Evolutionary conservation across 2,329 filamentous ascomycete species (phyloP).

Genomic region (Laburnicola sp.): DNA sequence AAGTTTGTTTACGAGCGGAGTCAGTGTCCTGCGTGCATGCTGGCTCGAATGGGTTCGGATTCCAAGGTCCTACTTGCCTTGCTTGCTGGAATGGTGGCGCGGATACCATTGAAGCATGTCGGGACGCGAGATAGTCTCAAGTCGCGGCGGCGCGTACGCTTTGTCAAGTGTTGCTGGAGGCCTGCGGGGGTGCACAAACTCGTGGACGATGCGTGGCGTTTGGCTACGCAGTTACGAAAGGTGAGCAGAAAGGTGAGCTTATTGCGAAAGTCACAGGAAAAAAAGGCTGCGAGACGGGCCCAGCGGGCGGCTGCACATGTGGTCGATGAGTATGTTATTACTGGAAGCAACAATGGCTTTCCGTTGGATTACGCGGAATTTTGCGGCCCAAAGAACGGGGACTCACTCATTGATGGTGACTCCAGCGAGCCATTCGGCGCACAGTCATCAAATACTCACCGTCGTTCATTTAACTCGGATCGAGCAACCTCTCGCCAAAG

Average conservation of each 20-base stretch:
- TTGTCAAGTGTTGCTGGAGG: conserved; percentile 2
- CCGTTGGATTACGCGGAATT: no score
- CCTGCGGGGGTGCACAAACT: not conserved
- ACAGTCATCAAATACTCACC: not conserved
- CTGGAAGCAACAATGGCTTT: no score
- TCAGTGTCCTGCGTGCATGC: conserved; percentile 35
- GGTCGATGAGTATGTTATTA: no score
- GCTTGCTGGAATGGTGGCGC: conserved; percentile 31
- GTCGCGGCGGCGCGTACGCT: not conserved
- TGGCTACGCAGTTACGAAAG: not conserved
- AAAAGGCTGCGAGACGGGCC: no score
- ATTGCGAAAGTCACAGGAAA: no score
- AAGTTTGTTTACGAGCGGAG: conserved; percentile 30
- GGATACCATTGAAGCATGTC: not conserved
- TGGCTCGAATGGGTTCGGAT: conserved; percentile 35
- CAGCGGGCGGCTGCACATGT: no score
- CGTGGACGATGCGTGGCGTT: not conserved
- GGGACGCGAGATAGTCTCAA: not conserved
- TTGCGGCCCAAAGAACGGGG: no score
- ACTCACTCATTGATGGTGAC: not conserved
- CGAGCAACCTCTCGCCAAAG: no score
- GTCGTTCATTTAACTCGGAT: no score
- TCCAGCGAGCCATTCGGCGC: not conserved
- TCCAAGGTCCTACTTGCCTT: conserved; percentile 27
- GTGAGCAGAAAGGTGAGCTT: no score